These are phyloP conservation scores for Lactarius vividus DNA, from an alignment of 768 basidiomycete genomes.

Conservation along the genomic window DNA sequence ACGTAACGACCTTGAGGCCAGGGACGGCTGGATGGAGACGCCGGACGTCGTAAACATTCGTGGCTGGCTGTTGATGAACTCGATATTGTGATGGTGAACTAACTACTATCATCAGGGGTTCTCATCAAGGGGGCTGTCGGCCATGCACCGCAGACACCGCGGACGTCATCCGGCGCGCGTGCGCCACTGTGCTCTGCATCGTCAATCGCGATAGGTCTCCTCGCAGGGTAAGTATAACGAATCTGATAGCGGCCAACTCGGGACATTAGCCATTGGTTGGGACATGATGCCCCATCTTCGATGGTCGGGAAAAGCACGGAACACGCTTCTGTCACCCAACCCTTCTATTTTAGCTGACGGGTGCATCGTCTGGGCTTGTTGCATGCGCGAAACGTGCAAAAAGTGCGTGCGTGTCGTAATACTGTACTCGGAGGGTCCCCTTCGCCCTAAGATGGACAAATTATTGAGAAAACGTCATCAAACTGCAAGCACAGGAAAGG, in stretches of 20 bases:
- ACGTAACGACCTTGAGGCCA: background rate
- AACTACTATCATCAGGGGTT: background rate
- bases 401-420: background rate
- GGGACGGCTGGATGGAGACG: background rate
- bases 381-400: background rate
- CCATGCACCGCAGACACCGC: background rate
- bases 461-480: background rate
- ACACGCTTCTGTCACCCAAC: background rate
- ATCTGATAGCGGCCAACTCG: background rate
- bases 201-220: background rate
- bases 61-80: background rate
- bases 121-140: background rate
- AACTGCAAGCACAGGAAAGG: background rate
- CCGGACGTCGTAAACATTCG: slow-evolving; percentile 3
- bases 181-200: background rate
- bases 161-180: slow-evolving; percentile 7
- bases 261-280: background rate
- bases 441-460: background rate
- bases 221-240: background rate
- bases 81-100: background rate
- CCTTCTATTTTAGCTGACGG: background rate
- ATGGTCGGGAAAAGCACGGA: background rate
- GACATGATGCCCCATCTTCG: background rate
- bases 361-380: background rate
- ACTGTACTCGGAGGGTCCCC: background rate